A percentile compares a stretch with the other conserved stretches of the same genome.
These are phyloP conservation scores for Tieghemiomyces parasiticus DNA, from an alignment of 192 early-diverging fungal genomes.

Conservation along the genomic window DNA sequence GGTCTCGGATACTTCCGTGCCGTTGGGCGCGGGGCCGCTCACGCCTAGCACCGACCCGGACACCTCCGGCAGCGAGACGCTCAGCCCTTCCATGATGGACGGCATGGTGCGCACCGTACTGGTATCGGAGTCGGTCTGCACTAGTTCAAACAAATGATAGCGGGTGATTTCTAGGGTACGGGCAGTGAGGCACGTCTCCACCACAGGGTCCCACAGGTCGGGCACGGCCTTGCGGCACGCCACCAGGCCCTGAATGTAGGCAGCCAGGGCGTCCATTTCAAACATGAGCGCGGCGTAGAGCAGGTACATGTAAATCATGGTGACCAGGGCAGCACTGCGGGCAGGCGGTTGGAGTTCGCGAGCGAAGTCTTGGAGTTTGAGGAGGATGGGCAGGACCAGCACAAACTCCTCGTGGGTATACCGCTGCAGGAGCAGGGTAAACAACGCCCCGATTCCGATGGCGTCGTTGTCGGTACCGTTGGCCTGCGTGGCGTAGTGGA, in stretches of 20 bases:
- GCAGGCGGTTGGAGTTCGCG: not conserved
- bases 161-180: not conserved
- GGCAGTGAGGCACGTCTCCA: not conserved
- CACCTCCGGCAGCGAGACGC: not conserved
- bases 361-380: not conserved
- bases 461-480: not conserved
- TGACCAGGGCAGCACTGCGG: not conserved
- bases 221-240: not conserved
- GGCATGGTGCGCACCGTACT: conserved; percentile 1
- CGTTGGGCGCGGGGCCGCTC: not conserved
- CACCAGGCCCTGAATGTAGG: not conserved
- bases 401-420: conserved; percentile 5
- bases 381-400: not conserved
- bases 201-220: not conserved
- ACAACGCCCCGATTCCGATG: not conserved
- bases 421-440: conserved; percentile 7
- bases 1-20: not conserved
- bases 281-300: not conserved
- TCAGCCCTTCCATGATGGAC: not conserved
- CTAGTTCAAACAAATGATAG: conserved; percentile 6
- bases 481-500: not conserved
- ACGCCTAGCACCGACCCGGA: not conserved
- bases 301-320: conserved; percentile 4
- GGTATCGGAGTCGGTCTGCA: not conserved
- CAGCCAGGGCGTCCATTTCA: not conserved